A percentile compares a stretch with the other conserved stretches of the same genome.
Evolutionary conservation across 345 rosid species (phyloP).

Genomic region (Eucalyptus melliodora): DNA sequence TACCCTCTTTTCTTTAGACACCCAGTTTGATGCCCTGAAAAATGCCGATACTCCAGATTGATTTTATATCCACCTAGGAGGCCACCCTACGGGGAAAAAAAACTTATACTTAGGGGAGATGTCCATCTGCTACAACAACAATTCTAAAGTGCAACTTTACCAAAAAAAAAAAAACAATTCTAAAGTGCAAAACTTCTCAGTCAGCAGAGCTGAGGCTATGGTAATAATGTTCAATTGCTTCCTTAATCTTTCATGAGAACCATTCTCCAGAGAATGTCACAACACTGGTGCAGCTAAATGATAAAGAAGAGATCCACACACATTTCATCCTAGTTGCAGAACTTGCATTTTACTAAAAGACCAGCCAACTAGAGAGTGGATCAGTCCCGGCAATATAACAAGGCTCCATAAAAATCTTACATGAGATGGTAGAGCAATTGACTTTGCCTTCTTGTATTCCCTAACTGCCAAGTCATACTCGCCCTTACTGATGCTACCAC

Average conservation of each 20-base stretch:
- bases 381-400: no score
- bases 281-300: not conserved
- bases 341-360: not conserved
- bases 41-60: not conserved
- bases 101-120: not conserved
- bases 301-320: not conserved
- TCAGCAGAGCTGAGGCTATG: not conserved
- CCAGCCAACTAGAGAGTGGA: not conserved
- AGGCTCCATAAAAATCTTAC: slow-evolving; percentile 22
- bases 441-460: slow-evolving; percentile 97
- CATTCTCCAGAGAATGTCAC: not conserved
- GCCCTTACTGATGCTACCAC: slow-evolving; percentile 88
- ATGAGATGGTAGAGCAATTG: slow-evolving; percentile 90
- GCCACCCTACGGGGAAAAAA: not conserved
- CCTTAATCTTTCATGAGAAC: not conserved
- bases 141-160: not conserved
- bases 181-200: not conserved
- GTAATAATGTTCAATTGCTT: not conserved
- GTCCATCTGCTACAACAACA: not conserved
- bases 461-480: slow-evolving; percentile 95
- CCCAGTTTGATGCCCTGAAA: not conserved
- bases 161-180: not conserved
- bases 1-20: not conserved
- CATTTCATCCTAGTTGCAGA: not conserved
- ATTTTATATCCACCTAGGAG: not conserved